Evolutionary conservation across 768 basidiomycete genomes (phyloP).

Genomic region (Pleurotus djamor): DNA sequence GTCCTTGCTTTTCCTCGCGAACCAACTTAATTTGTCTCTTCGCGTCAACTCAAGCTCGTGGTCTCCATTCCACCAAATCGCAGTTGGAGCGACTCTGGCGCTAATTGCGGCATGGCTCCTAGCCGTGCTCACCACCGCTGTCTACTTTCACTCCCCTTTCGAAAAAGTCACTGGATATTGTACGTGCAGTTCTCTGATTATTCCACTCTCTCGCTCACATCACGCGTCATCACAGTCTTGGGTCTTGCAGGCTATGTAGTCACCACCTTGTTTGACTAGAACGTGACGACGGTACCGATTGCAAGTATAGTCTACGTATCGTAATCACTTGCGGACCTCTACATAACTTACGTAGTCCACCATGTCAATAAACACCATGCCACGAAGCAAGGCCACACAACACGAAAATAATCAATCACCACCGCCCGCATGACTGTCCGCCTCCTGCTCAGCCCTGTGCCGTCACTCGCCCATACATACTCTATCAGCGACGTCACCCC

Average conservation of each 20-base stretch:
- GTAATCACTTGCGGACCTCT: no score
- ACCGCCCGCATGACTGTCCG: conserved; percentile 32
- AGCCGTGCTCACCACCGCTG: conserved; percentile 74
- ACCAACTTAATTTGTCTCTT: conserved; percentile 66
- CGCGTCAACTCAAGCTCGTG: conserved; percentile 27
- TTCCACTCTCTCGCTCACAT: conserved; percentile 5
- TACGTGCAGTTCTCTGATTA: no score
- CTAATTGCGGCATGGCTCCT: conserved; percentile 69
- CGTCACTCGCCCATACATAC: conserved; percentile 8
- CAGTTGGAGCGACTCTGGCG: conserved; percentile 40
- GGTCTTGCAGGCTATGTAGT: conserved; percentile 25
- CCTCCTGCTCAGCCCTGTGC: conserved; percentile 14
- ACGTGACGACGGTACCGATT: no score
- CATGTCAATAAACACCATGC: conserved; percentile 35
- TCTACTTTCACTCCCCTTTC: conserved; percentile 87
- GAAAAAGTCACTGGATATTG: conserved; percentile 88
- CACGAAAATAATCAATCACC: conserved; percentile 32
- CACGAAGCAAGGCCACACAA: conserved; percentile 33
- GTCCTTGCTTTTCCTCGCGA: conserved; percentile 71
- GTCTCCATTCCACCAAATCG: conserved; percentile 42
- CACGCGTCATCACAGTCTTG: conserved; percentile 17
- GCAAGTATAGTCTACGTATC: no score
- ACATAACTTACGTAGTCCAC: conserved; percentile 17
- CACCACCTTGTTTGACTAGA: conserved; percentile 1
- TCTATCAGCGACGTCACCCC: conserved; percentile 18